Evolutionary conservation across 2,329 filamentous ascomycete genomes (phyloP).

Genomic region (Cryphonectria japonica): DNA sequence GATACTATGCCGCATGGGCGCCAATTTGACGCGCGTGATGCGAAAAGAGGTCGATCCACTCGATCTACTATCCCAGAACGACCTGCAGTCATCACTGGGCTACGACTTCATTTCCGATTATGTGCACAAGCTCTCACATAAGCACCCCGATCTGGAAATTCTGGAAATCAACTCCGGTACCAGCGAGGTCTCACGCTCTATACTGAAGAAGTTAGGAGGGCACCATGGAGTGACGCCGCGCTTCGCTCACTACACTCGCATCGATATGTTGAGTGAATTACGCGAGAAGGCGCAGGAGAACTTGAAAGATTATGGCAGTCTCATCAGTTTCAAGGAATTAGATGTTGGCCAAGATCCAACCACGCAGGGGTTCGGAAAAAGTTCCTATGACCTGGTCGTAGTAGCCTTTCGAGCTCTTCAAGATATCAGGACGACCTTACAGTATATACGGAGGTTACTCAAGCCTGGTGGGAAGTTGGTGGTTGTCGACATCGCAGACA

Average conservation of each 20-base stretch:
- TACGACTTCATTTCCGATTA: not conserved
- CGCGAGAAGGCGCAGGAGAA: not conserved
- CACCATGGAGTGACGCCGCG: not conserved
- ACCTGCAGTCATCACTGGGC: not conserved
- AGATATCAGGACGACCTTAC: not conserved
- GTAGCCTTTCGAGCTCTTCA: not conserved
- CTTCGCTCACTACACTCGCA: not conserved
- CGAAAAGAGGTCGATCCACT: not conserved
- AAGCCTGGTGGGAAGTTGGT: not conserved
- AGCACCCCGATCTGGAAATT: not conserved
- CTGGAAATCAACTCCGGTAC: not conserved
- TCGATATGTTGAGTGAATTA: not conserved
- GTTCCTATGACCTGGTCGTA: not conserved
- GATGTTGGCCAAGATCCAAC: not conserved
- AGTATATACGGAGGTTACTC: not conserved
- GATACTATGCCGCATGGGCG: not conserved
- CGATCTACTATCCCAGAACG: not conserved
- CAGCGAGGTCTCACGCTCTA: not conserved
- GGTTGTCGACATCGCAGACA: not conserved
- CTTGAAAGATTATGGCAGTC: not conserved
- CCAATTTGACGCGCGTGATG: not conserved
- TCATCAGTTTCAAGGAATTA: not conserved
- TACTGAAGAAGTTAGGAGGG: not conserved
- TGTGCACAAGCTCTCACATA: not conserved
- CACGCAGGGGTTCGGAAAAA: not conserved